Base-by-base conservation (phyloP, 805 yeast species). In the Starmerella powellii region DNA sequence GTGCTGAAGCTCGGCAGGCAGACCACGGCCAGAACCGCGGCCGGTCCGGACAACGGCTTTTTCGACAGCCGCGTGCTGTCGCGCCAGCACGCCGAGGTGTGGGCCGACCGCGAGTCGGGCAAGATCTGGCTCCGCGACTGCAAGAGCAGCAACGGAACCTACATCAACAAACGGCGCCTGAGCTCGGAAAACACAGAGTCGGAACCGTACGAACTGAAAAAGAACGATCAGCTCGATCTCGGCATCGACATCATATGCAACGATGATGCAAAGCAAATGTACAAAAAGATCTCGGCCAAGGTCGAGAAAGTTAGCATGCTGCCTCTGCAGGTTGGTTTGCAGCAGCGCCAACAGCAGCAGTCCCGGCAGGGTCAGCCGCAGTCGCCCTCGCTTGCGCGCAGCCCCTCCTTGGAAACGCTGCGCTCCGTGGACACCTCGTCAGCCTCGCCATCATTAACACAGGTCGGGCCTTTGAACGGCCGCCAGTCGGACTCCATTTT, bases 131-230 rank as follows among this genome's bases (percentile, higher is more conserved):
- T 91, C 20, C 75, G 78, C 51, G 99, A 91, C 63, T 71, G 86
- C 56, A 85, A 86, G 44, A 80, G 94, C 2, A 81, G 95, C 19
- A 91, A 91, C 61, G 99, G 99, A 8, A 88, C 98, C 0, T 93
- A 80, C 59, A 74, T 91, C 37, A 91, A 91, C 59, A 83, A 78
- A 27, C 67, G 63, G 32, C 77, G 86, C 48, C 68, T 91, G 10
- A 72, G 74, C 31, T 64, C 70, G 13, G 83, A 76, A 31, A 70
- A 68, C 44, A 63, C 65, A 10, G 80, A 75, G 34, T 55, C 61
- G 29, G 67, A 62, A 42, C 68, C 70, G 16, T 74, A 73, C 17
- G 83, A 78, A 51, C 62, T 91, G 38, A 70, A 76, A 42, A 67
- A 76, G n/a, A 87, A 83, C 20, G 98, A 91, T 61, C 68, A 74